A percentile compares a stretch with the other conserved stretches of the same genome.
Evolutionary conservation across 192 early-diverging fungal genomes (phyloP).

Genomic region (Linderina pennispora): DNA sequence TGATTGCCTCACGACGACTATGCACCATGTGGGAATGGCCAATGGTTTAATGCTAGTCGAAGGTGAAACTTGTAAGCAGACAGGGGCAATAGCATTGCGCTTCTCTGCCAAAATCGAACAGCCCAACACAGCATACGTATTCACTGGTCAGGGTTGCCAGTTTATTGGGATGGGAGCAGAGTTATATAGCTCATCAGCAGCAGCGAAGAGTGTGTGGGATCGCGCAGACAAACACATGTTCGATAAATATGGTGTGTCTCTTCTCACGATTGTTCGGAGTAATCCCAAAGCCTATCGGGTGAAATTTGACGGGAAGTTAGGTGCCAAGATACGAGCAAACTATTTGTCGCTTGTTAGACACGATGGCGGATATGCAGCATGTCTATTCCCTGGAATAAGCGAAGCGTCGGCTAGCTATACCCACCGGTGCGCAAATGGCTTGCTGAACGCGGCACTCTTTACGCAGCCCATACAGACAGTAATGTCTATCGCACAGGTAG

Average conservation of each 20-base stretch:
- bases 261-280: constrained; percentile 81
- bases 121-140: constrained; percentile 82
- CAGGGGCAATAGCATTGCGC: constrained; percentile 59
- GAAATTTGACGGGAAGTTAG: constrained; percentile 79
- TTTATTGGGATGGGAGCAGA: constrained; percentile 94
- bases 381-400: constrained; percentile 74
- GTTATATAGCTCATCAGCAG: constrained; percentile 71
- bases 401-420: constrained; percentile 70
- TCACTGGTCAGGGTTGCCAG: constrained; percentile 95
- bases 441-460: constrained; percentile 85
- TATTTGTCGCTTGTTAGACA: too few species aligned
- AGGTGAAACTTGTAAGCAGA: constrained; percentile 71
- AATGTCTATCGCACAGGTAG: constrained; percentile 77
- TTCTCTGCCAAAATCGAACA: constrained; percentile 88
- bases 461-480: constrained; percentile 87
- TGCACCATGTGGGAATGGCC: constrained; percentile 88
- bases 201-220: constrained; percentile 85
- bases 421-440: constrained; percentile 70
- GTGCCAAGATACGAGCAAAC: too few species aligned
- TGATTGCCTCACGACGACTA: constrained; percentile 72
- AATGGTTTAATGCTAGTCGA: constrained; percentile 90
- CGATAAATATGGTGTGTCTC: constrained; percentile 76
- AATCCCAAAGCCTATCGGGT: constrained; percentile 64
- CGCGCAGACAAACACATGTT: constrained; percentile 80
- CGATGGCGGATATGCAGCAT: constrained; percentile 51